These are phyloP conservation scores for Podosphaera xanthii DNA, from an alignment of 2,329 filamentous ascomycete species.

Conservation along the genomic window DNA sequence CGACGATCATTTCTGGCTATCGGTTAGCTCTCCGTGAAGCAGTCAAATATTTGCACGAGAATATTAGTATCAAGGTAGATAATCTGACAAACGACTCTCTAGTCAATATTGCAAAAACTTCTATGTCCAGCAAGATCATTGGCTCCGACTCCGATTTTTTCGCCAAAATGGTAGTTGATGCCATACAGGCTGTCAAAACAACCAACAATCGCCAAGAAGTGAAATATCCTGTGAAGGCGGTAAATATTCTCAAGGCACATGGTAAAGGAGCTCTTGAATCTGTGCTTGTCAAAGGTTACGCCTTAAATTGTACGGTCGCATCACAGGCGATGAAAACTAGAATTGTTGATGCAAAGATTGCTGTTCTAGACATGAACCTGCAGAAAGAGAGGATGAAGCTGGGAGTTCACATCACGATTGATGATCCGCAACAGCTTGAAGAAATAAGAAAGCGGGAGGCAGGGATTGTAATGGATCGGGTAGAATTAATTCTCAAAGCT, in stretches of 20 bases:
- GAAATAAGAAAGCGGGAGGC: conserved; percentile 87
- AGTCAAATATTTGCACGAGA: conserved; percentile 97
- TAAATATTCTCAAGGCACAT: conserved; percentile 96
- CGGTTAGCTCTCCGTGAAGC: conserved; percentile 85
- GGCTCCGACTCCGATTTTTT: conserved; percentile 93
- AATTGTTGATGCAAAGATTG: conserved; percentile 86
- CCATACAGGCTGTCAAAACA: conserved; percentile 82
- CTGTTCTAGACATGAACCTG: conserved; percentile 89
- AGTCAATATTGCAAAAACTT: conserved; percentile 89
- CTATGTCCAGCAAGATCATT: conserved; percentile 99
- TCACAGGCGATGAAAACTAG: conserved; percentile 94
- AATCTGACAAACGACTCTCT: conserved; percentile 74
- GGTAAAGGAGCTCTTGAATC: conserved; percentile 83
- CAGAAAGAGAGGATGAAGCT: conserved; percentile 99
- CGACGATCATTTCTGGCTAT: conserved; percentile 97
- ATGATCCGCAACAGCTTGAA: conserved; percentile 91
- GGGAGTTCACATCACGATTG: conserved; percentile 92
- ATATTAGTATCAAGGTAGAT: conserved; percentile 90
- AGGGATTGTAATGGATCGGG: conserved; percentile 76
- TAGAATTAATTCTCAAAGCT: conserved; percentile 94
- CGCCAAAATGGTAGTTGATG: conserved; percentile 89
- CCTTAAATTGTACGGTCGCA: conserved; percentile 93
- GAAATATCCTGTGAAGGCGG: conserved; percentile 97
- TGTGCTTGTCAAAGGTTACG: conserved; percentile 81
- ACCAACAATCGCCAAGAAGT: conserved; percentile 74